Conservation (phyloP, 2,329 filamentous ascomycete species). For the Ascochyta viciae-villosae region DNA sequence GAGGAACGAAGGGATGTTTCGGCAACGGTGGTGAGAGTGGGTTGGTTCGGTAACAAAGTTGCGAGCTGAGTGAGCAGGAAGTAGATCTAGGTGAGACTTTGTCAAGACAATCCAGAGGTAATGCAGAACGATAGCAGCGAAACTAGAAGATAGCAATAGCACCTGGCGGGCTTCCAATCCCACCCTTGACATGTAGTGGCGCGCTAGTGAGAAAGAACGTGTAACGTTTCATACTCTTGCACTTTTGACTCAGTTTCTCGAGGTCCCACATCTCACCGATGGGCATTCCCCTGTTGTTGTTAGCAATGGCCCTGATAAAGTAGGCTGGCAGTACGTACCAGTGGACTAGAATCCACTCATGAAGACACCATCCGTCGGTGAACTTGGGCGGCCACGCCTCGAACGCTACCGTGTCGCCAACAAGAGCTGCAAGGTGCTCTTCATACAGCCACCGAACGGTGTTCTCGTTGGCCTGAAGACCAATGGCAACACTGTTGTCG, state of each 20-base stretch:
- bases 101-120: too few species aligned
- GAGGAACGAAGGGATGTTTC: too few species aligned
- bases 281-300: constrained; percentile 18
- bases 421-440: constrained; percentile 45
- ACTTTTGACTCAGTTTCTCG: constrained; percentile 59
- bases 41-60: too few species aligned
- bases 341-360: constrained; percentile 42
- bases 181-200: constrained; percentile 64
- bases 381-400: constrained; percentile 47
- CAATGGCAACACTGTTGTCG: constrained; percentile 43
- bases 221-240: constrained; percentile 62
- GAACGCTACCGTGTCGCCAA: constrained; percentile 51
- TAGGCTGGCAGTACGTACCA: constrained; percentile 18
- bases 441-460: constrained; percentile 49
- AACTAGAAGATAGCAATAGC: constrained; percentile 44
- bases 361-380: constrained; percentile 41
- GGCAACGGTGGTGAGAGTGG: too few species aligned
- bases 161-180: constrained; percentile 46
- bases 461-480: constrained; percentile 43
- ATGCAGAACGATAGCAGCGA: neutral
- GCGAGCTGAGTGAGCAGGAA: neutral
- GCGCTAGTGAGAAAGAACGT: constrained; percentile 68
- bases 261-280: constrained; percentile 54
- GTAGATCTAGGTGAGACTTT: neutral
- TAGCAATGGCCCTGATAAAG: neutral